phyloP scores from a whole-genome alignment of 1,139 yeast genomes.

The Taiozyma sp. region DNA sequence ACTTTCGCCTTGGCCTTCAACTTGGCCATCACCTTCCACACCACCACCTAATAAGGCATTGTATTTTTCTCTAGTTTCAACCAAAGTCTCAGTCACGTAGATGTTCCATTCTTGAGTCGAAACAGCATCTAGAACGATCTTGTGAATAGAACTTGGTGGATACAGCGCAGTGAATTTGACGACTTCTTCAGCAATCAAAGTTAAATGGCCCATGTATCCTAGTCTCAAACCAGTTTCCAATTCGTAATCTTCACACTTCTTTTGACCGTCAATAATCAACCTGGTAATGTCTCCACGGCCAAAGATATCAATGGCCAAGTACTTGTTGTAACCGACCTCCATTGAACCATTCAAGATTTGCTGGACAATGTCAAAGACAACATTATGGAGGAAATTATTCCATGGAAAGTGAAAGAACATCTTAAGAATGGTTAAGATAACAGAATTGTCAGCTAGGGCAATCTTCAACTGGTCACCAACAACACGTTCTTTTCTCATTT shows the following conservation, averaged over 20 bases:
- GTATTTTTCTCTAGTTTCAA: constrained; percentile 85
- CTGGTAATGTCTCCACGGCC: constrained; percentile 74
- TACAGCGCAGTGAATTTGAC: constrained; percentile 85
- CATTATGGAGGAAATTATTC: constrained; percentile 97
- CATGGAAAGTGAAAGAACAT: constrained; percentile 95
- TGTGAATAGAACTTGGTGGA: constrained; percentile 57
- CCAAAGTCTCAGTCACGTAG: constrained; percentile 72
- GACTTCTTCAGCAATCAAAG: constrained; percentile 93
- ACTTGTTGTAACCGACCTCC: constrained; percentile 89
- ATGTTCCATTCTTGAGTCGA: constrained; percentile 60
- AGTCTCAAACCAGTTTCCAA: constrained; percentile 68
- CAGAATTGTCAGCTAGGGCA: constrained; percentile 76
- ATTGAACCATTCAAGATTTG: constrained; percentile 94
- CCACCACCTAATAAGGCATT: constrained; percentile 90
- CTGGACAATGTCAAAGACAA: constrained; percentile 95
- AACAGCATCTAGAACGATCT: constrained; percentile 42
- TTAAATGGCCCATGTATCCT: constrained; percentile 97
- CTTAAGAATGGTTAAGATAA: constrained; percentile 68
- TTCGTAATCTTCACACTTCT: constrained; percentile 61
- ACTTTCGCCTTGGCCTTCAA: constrained; percentile 20
- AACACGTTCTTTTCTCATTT: constrained; percentile 67
- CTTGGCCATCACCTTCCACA: constrained; percentile 22
- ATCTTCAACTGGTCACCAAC: constrained; percentile 89
- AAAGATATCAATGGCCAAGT: constrained; percentile 78
- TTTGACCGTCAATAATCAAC: constrained; percentile 79